Evolutionary conservation across 1,139 yeast species (phyloP).

Genomic region (Suhomyces coccinellae): DNA sequence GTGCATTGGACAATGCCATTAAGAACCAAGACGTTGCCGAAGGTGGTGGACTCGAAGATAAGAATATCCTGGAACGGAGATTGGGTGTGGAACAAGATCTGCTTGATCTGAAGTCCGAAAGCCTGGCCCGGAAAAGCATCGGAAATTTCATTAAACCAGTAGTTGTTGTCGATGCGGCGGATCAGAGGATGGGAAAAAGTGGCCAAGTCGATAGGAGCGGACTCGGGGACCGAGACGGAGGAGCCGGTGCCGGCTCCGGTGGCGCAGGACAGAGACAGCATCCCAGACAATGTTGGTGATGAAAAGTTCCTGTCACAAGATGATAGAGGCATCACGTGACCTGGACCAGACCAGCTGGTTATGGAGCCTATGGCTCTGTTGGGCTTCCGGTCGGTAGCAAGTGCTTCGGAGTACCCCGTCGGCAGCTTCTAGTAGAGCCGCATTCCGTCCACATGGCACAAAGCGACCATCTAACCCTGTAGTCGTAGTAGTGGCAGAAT

Average conservation of each 20-base stretch:
- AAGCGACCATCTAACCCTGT: no score
- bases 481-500: no score
- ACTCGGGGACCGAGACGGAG: background rate
- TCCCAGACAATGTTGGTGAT: slow-evolving; percentile 1
- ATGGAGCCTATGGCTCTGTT: background rate
- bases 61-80: slow-evolving; percentile 48
- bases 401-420: no score
- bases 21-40: slow-evolving; percentile 81
- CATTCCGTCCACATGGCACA: no score
- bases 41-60: slow-evolving; percentile 69
- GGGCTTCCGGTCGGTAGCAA: no score
- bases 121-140: slow-evolving; percentile 48
- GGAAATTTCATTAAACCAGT: slow-evolving; percentile 46
- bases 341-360: background rate
- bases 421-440: no score
- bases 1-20: slow-evolving; percentile 89
- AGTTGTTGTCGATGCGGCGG: slow-evolving; percentile 24
- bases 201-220: slow-evolving; percentile 1
- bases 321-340: background rate
- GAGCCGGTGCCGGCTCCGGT: background rate
- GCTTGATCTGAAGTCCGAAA: slow-evolving; percentile 38
- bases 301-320: slow-evolving; percentile 3
- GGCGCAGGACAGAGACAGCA: background rate
- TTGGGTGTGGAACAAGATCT: slow-evolving; percentile 37
- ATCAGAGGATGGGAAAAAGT: slow-evolving; percentile 31